These are phyloP conservation scores for Eucalyptus brandiana DNA, from an alignment of 345 rosid species.

Conservation along the genomic window DNA sequence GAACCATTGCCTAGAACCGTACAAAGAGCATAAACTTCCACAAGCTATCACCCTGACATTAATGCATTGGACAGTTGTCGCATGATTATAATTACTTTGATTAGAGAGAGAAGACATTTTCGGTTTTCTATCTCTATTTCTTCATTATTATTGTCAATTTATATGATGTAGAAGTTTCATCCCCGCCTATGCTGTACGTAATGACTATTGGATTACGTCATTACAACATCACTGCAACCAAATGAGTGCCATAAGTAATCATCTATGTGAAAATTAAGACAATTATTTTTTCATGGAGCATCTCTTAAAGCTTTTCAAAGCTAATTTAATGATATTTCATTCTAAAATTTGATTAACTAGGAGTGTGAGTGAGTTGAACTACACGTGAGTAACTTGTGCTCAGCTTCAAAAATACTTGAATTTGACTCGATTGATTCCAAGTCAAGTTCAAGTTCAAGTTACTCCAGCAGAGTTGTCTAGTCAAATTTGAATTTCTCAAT, in stretches of 20 bases:
- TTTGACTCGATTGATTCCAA: neutral
- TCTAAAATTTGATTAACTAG: neutral
- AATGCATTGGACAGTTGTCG: neutral
- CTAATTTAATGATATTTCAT: neutral
- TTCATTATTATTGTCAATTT: accelerated
- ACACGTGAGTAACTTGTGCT: neutral
- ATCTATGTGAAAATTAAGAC: neutral
- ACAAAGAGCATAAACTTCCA: neutral
- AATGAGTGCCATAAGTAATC: neutral
- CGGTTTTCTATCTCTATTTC: neutral
- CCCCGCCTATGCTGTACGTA: accelerated
- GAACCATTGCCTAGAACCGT: neutral
- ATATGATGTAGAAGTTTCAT: neutral
- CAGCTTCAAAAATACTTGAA: neutral
- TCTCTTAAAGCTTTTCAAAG: neutral
- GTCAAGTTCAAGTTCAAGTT: neutral
- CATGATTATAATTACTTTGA: neutral
- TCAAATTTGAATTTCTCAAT: neutral
- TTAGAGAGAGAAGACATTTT: neutral
- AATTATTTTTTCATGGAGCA: neutral
- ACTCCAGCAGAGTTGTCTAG: neutral
- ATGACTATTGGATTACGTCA: neutral
- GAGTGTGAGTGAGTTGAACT: neutral
- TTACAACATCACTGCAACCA: neutral
- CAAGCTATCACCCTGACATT: neutral